Conservation (phyloP, 306 rosid species). For the Cicer bijugum region DNA sequence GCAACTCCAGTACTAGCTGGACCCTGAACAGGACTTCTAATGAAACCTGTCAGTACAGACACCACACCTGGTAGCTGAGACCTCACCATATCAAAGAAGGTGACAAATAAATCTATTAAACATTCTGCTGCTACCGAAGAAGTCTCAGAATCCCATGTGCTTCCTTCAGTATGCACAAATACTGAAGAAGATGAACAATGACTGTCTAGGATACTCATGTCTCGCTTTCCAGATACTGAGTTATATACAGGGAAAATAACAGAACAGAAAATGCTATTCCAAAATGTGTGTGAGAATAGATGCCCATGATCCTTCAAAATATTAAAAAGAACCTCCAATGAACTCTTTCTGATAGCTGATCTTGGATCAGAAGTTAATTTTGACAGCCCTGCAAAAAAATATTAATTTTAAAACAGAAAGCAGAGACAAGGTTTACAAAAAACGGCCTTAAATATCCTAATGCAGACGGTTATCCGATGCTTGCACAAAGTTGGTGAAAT, state of each 20-base stretch:
- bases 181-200: constrained; percentile 51
- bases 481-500: constrained; percentile 35
- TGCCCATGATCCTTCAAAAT: constrained; percentile 96
- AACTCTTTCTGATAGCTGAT: constrained; percentile 93
- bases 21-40: constrained; percentile 90
- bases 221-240: constrained; percentile 58
- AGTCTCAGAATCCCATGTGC: constrained; percentile 90
- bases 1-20: constrained; percentile 91
- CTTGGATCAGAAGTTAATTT: constrained; percentile 91
- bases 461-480: constrained; percentile 22
- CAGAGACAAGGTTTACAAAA: constrained; percentile 22
- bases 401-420: constrained; percentile 38
- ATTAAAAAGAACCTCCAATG: constrained; percentile 96
- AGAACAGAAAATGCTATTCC: constrained; percentile 73
- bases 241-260: constrained; percentile 81
- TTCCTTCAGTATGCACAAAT: constrained; percentile 62
- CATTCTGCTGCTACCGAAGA: constrained; percentile 82
- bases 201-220: constrained; percentile 47
- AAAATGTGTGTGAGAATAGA: constrained; percentile 77
- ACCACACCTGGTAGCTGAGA: constrained; percentile 85
- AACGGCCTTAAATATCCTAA: constrained; percentile 13
- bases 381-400: constrained; percentile 75
- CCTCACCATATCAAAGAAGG: constrained; percentile 70
- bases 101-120: constrained; percentile 77
- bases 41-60: constrained; percentile 68